Evolutionary conservation across 306 rosid species (phyloP), one percentile per base, ranked within the genome.

Genomic region (Dicorynia guianensis): DNA sequence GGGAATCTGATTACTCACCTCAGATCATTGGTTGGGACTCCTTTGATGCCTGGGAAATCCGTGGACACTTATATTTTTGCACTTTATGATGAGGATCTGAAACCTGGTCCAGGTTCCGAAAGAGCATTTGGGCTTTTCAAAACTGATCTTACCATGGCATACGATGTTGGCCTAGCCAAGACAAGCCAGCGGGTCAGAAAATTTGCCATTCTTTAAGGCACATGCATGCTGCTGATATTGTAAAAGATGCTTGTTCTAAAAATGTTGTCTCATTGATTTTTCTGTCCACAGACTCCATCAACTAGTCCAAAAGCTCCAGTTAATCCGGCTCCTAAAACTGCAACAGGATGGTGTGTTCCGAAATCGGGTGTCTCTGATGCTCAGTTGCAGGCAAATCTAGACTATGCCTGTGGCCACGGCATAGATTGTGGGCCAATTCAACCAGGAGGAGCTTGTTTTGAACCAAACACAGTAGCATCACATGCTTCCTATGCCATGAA

Each of bases 401-500:
- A 95, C 81, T 95, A 92, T 18, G 97, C 89, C 1, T 92, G 97
- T 18, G 75, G 90, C 73, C 97, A 95, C 0, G 90, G 92, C 62
- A 66, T 89, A 59, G 97, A 95, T 78, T 95, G 99, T 12, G 55
- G 96, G 3, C 78, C 92, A 46, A 95, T 95, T 73, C 90, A 90
- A 81, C 81, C 92, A 0, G 97, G 99, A 25, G 99, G 99, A 0
- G 87, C 88, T 53, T 95, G 99, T 75, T 95, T 90, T 42, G 93
- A 85, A 25, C 97, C 97, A 9, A 86, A 92, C 85, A 90, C 92
- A 1, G 7, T 90, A 3, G 81, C 83, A 35, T 92, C 96, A 38
- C 99, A 92, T 65, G 91, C 97, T 57, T 82, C 99, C 63, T 95
- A 75, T 81, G 97, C 96, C 77, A 95, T 95, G 97, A 95, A 95